Base-by-base conservation (phyloP, 192 early-diverging fungal genomes). In the Podila clonocystis region DNA sequence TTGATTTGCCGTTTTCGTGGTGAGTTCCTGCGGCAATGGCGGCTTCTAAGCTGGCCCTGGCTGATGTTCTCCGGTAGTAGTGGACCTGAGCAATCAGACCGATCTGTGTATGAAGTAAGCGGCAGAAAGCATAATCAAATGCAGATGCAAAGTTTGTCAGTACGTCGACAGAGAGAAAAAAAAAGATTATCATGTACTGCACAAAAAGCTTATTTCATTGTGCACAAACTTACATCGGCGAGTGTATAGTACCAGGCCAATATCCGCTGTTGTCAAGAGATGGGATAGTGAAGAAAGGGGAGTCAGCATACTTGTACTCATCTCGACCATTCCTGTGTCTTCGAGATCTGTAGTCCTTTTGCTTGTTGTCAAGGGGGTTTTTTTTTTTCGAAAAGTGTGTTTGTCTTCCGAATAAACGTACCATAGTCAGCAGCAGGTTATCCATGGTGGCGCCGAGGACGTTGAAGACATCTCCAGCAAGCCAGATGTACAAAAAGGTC, bases 381-480 rank as follows among this genome's bases (percentile, higher is more conserved):
- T 36, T 36, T 9, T 7, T 36, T 11, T 7, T 9, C 1, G n/a
- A n/a, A n/a, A 31, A 36, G 34, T 0, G 9, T 36, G 6, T 1
- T 36, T 36, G 11, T 15, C 13, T 15, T 45, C 41, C 15, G 41
- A 15, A 17, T 26, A 24, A 15, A 33, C n/a, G 48, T 84, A 95
- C 87, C 72, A 93, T 91, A 7, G 93, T 93, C 15, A 84, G 65
- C 9, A 95, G 78, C 9, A 96, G 82, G 52, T 87, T 84, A 65
- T 96, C 90, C 79, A 93, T 84, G 34, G 91, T 70, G 2, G 90
- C 88, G 3, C 95, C 95, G 9, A 85, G 65, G 8, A 95, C 75
- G 68, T 91, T 93, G 80, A 94, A 88, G 5, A 93, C 58, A 62
- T 96, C 95, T 33, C 93, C 95, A 3, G 89, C 65, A 2, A 94